Evolutionary conservation across 805 yeast genomes (phyloP).

Genomic region (Candida oleophila): DNA sequence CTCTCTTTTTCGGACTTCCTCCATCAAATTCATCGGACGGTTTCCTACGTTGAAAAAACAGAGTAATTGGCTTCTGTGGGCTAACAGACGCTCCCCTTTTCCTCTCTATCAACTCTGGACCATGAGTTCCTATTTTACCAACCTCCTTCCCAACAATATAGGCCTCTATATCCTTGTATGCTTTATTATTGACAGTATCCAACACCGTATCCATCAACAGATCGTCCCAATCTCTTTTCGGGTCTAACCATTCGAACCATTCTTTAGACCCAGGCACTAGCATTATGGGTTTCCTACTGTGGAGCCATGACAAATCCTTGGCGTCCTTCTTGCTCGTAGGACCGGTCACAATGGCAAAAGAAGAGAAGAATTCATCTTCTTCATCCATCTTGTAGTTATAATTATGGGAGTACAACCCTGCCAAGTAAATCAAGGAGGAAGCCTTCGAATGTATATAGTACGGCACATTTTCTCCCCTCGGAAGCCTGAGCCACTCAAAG

Average conservation of each 20-base stretch:
- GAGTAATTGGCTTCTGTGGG: slow-evolving; percentile 23
- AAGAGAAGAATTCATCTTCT: slow-evolving; percentile 33
- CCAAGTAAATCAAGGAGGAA: slow-evolving; percentile 57
- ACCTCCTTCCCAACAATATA: slow-evolving; percentile 61
- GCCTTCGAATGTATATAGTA: slow-evolving; percentile 60
- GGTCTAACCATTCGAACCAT: slow-evolving; percentile 66
- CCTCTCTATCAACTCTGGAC: slow-evolving; percentile 34
- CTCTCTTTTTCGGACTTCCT: slow-evolving; percentile 7
- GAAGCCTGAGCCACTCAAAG: slow-evolving; percentile 68
- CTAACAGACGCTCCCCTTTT: slow-evolving; percentile 11
- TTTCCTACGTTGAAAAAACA: slow-evolving; percentile 20
- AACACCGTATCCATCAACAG: slow-evolving; percentile 40
- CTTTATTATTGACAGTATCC: slow-evolving; percentile 28
- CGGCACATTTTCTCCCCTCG: slow-evolving; percentile 51
- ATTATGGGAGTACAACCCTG: slow-evolving; percentile 47
- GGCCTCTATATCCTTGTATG: slow-evolving; percentile 42
- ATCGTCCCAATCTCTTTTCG: slow-evolving; percentile 36
- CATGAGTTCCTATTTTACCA: slow-evolving; percentile 57
- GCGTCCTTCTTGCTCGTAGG: slow-evolving; percentile 47
- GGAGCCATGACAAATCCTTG: slow-evolving; percentile 62
- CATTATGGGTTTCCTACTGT: slow-evolving; percentile 75
- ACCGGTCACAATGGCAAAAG: slow-evolving; percentile 72
- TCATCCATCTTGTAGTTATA: slow-evolving; percentile 18
- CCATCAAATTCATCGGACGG: slow-evolving; percentile 7
- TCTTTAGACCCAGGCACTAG: slow-evolving; percentile 56